Conservation (phyloP, 2,329 filamentous ascomycete genomes). For the Aureobasidium musti region DNA sequence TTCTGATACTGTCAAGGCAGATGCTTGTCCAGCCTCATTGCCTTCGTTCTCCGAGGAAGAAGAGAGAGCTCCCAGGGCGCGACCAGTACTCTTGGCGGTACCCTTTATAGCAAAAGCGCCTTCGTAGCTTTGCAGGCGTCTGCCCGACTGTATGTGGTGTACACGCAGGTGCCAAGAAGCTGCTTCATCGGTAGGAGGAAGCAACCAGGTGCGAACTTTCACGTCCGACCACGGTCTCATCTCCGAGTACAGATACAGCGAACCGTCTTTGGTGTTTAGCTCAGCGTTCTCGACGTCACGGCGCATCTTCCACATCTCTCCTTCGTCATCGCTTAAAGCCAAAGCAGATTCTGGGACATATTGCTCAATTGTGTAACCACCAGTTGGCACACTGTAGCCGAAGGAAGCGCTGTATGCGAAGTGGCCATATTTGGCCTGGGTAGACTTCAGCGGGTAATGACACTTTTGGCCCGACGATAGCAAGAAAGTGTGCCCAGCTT, state of each 20-base stretch:
- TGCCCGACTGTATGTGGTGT: constrained; percentile 61
- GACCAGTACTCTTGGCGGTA: constrained; percentile 60
- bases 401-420: constrained; percentile 78
- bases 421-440: constrained; percentile 77
- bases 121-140: constrained; percentile 70
- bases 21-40: constrained; percentile 40
- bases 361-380: constrained; percentile 73
- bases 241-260: constrained; percentile 64
- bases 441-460: constrained; percentile 78
- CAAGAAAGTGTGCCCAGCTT: constrained; percentile 74
- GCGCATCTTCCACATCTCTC: constrained; percentile 78
- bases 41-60: constrained; percentile 46
- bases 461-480: constrained; percentile 77
- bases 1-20: constrained; percentile 50
- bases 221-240: constrained; percentile 74
- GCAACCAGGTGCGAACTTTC: constrained; percentile 63
- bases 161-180: constrained; percentile 71
- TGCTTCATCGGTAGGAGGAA: constrained; percentile 60
- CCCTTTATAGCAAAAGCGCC: constrained; percentile 71
- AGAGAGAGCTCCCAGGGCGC: constrained; percentile 52
- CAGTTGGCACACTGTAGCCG: constrained; percentile 75
- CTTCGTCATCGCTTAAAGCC: constrained; percentile 73
- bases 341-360: constrained; percentile 75
- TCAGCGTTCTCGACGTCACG: constrained; percentile 64
- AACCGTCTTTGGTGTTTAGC: constrained; percentile 58